Conservation (phyloP, 78 protist species). For the Dictyostelium brefeldianum region DNA sequence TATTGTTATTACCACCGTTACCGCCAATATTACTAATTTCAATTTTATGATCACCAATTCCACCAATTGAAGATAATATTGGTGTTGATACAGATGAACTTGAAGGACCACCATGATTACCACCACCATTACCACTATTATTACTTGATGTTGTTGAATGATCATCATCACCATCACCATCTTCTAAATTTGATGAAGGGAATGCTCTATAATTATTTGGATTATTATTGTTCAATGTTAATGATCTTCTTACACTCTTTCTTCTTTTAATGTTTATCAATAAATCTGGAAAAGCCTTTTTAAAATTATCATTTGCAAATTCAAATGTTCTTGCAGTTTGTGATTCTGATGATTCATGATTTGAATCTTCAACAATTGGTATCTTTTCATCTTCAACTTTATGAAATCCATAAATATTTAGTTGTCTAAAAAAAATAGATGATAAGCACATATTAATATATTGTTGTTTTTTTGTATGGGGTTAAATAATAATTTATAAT, state of each 20-base stretch:
- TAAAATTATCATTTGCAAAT: conserved; percentile 70
- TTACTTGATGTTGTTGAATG: not conserved
- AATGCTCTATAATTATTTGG: conserved; percentile 69
- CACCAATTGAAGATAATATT: not conserved
- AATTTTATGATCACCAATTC: not conserved
- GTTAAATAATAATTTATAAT: not conserved
- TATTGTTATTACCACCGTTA: not conserved
- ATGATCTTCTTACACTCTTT: conserved; percentile 70
- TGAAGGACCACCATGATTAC: not conserved
- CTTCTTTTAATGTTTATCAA: conserved; percentile 67
- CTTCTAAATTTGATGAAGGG: conserved; percentile 9
- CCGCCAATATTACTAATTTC: not conserved
- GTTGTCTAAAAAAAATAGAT: conserved; percentile 45
- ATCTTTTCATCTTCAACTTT: conserved; percentile 77
- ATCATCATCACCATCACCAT: conserved; percentile 40
- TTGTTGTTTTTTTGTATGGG: not conserved
- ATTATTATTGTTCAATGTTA: conserved; percentile 64
- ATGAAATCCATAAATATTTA: conserved; percentile 70
- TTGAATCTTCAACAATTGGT: conserved; percentile 22
- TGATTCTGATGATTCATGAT: conserved; percentile 61
- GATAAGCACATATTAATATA: not conserved
- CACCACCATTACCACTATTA: not conserved
- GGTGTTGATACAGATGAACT: not conserved
- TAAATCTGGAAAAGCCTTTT: conserved; percentile 44
- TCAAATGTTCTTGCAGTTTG: conserved; percentile 75